A percentile compares a stretch with the other conserved stretches of the same genome.
Conservation (phyloP, 805 yeast genomes). For the Hagleromyces aurorensis region DNA sequence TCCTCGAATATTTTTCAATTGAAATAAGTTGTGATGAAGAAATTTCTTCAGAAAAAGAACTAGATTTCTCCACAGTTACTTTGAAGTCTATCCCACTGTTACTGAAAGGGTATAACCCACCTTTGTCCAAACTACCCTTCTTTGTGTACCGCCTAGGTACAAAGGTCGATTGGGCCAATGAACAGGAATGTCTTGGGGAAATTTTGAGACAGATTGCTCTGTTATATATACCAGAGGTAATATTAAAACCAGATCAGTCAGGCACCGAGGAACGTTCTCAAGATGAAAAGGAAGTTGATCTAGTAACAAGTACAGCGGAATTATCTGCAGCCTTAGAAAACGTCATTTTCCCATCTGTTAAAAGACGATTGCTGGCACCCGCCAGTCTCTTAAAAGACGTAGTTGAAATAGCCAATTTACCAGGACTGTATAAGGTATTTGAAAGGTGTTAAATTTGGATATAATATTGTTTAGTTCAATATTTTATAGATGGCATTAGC, state of each 20-base stretch:
- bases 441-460: constrained; percentile 60
- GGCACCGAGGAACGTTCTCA: constrained; percentile 16
- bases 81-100: constrained; percentile 60
- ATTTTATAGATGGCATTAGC: no score
- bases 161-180: constrained; percentile 57
- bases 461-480: no score
- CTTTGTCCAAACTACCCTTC: constrained; percentile 52
- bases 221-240: constrained; percentile 58
- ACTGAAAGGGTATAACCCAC: constrained; percentile 54
- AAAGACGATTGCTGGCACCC: constrained; percentile 59
- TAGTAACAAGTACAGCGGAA: constrained; percentile 25
- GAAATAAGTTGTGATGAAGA: constrained; percentile 29
- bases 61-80: constrained; percentile 21
- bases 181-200: constrained; percentile 58
- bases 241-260: constrained; percentile 17
- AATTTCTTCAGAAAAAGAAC: constrained; percentile 19
- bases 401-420: constrained; percentile 82
- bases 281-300: constrained; percentile 19
- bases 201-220: constrained; percentile 62
- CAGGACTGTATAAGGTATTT: constrained; percentile 85
- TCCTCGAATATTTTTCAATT: constrained; percentile 68
- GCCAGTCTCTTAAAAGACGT: constrained; percentile 43
- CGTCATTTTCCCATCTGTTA: constrained; percentile 56
- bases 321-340: constrained; percentile 43
- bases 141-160: constrained; percentile 57